Conservation (phyloP, 176 grass and related monocot species). For the Carex myosuroides region DNA sequence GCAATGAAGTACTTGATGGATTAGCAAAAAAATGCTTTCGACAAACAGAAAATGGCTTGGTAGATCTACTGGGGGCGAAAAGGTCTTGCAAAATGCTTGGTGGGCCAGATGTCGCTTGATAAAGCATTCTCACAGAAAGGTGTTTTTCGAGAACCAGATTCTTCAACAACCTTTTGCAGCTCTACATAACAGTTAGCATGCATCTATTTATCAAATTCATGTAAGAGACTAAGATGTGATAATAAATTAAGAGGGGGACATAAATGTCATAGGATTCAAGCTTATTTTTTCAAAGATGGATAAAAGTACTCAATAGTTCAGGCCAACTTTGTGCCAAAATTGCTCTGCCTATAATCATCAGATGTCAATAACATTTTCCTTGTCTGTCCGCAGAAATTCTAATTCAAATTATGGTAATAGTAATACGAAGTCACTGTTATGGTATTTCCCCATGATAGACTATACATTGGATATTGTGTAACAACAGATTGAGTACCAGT, state of each 20-base stretch:
- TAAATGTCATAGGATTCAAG: neutral
- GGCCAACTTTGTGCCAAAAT: neutral
- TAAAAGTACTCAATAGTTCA: neutral
- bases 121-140: constrained; percentile 36
- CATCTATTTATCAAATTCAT: neutral
- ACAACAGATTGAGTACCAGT: neutral
- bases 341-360: neutral
- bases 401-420: neutral
- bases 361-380: neutral
- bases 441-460: neutral
- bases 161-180: constrained; percentile 64
- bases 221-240: neutral
- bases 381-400: neutral
- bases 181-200: constrained; percentile 42
- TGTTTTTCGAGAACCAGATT: constrained; percentile 43
- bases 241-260: neutral
- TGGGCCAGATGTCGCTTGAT: constrained; percentile 34
- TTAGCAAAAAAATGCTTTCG: constrained; percentile 64
- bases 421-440: neutral
- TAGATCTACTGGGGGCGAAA: constrained; percentile 17
- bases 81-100: constrained; percentile 49
- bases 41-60: constrained; percentile 18
- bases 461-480: neutral
- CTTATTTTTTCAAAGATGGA: neutral
- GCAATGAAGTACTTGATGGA: constrained; percentile 44